These are phyloP conservation scores for Ustilago tritici DNA, from an alignment of 1,284 basidiomycete species.

Conservation along the genomic window DNA sequence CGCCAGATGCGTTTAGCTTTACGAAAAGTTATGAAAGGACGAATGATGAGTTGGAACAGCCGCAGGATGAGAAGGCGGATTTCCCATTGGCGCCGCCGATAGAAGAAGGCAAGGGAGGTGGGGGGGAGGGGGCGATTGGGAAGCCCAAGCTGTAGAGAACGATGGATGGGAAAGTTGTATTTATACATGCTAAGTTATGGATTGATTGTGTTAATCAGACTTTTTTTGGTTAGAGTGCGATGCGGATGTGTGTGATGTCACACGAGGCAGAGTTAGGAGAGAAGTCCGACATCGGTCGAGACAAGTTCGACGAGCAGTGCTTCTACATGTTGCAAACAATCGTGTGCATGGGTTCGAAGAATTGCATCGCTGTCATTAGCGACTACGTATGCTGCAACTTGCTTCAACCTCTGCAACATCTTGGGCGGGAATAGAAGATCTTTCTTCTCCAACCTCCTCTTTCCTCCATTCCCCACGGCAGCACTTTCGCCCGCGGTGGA, in stretches of 20 bases:
- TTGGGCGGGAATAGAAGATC: slow-evolving; percentile 38
- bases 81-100: slow-evolving; percentile 32
- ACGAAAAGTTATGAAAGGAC: slow-evolving; percentile 24
- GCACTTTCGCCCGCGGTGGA: background rate
- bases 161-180: background rate
- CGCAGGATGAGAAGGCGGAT: slow-evolving; percentile 39
- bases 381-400: slow-evolving; percentile 24
- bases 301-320: slow-evolving; percentile 29
- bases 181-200: slow-evolving; percentile 7
- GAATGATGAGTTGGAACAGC: slow-evolving; percentile 41
- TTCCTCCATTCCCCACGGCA: background rate
- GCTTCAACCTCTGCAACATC: slow-evolving; percentile 21
- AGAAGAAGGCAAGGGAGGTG: background rate
- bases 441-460: background rate
- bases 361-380: slow-evolving; percentile 49
- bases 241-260: too few relatives aligned
- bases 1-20: slow-evolving; percentile 30
- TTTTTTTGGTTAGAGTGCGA: too few relatives aligned
- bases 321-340: slow-evolving; percentile 39
- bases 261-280: slow-evolving; percentile 5
- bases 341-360: slow-evolving; percentile 55
- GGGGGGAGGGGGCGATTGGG: background rate
- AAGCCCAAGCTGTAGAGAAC: slow-evolving; percentile 35
- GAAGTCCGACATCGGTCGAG: slow-evolving; percentile 2
- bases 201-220: too few relatives aligned